Evolutionary conservation across 2,329 filamentous ascomycete genomes (phyloP), one percentile per base, ranked within the genome.

Genomic region (Clonostachys chloroleuca): DNA sequence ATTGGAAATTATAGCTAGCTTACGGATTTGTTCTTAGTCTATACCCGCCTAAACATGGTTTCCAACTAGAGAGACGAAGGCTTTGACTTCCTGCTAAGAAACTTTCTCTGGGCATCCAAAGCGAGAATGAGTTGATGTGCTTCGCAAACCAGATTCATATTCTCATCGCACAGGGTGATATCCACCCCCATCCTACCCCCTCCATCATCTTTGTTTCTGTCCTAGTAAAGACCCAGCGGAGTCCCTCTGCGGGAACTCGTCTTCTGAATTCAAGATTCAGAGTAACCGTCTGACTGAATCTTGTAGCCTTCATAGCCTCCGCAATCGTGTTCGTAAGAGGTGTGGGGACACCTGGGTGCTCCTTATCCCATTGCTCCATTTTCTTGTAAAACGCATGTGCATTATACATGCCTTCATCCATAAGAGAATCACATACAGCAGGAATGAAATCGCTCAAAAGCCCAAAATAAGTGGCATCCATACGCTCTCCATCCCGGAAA

Each of bases 181-280:
- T 59, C 54, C 3, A 57, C 2, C 35, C 56, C 52, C 51, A 61
- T 55, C 37, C 53, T 54, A 0, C 57, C 58, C 16, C 51, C 4
- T 48, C 40, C 20, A 63, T n/a, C 52, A 56, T 55, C 17, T 51
- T 56, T 0, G 54, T 49, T 4, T 44, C 41, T 3, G 49, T 49
- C 8, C 61, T 49, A 4, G 51, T 56, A 17, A 62, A 60, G 0
- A 55, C 34, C 36, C 49, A 61, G 14, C 50, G 52, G 9, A 57
- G n/a, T 1, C 54, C 55, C 8, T 55, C 51, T 1, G 48, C 44
- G 0, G 59, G 57, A 1, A 62, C 18, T 16, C 51, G 47, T 13
- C 51, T 18, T 44, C 57, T 63, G 45, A 59, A 63, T 44, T 59
- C 55, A 8, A 64, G 52, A 37, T 61, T 57, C 13, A 63, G 18